Conservation (phyloP, 805 yeast species). For the Yamadazyma tumulicola region DNA sequence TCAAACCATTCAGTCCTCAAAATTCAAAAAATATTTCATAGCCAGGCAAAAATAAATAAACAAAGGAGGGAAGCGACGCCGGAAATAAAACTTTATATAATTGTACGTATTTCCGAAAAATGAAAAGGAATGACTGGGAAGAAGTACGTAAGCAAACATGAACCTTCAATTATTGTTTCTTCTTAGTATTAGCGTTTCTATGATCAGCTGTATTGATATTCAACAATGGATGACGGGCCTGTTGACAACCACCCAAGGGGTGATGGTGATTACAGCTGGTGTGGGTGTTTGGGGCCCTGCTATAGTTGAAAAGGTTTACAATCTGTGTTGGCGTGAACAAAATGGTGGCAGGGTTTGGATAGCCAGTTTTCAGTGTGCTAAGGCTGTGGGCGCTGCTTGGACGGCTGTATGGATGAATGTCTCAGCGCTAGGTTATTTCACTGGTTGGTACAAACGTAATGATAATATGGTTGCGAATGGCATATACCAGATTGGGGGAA, state of each 20-base stretch:
- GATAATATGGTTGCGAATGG: slow-evolving; percentile 3
- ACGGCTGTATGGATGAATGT: slow-evolving; percentile 1
- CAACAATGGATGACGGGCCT: slow-evolving; percentile 1
- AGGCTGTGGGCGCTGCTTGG: slow-evolving; percentile 1
- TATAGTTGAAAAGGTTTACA: slow-evolving; percentile 2
- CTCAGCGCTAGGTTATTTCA: slow-evolving; percentile 1
- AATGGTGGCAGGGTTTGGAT: slow-evolving; percentile 1
- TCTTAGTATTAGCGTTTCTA: neutral
- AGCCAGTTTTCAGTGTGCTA: slow-evolving; percentile 2
- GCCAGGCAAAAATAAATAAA: no score
- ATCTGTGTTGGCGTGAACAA: slow-evolving; percentile 1
- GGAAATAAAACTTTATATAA: neutral
- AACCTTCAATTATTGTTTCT: slow-evolving; percentile 1
- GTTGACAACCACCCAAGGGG: slow-evolving; percentile 1
- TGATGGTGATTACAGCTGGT: slow-evolving; percentile 1
- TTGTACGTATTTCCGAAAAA: neutral
- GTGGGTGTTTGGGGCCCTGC: slow-evolving; percentile 2
- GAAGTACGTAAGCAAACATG: neutral
- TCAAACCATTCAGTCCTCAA: no score
- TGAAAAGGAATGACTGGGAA: neutral
- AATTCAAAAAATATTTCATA: no score
- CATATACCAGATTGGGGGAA: slow-evolving; percentile 2
- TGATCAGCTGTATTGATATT: slow-evolving; percentile 1
- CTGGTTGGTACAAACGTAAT: slow-evolving; percentile 3
- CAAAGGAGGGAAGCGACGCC: neutral